These are phyloP conservation scores for Hyaloscypha variabilis DNA, from an alignment of 495 filamentous ascomycete genomes.

Conservation along the genomic window DNA sequence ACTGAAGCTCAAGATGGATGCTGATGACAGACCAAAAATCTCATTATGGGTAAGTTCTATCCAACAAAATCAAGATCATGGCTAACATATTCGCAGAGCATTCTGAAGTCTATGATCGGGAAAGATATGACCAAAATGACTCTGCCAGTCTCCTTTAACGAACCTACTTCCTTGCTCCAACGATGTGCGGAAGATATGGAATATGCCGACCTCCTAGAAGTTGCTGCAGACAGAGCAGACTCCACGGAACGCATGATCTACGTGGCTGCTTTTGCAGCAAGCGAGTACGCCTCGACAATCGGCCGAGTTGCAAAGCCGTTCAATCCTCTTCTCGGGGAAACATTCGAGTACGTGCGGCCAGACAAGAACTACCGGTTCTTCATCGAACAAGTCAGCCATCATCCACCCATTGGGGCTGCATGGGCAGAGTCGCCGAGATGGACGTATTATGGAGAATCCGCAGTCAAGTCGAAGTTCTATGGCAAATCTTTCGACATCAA, in stretches of 20 bases:
- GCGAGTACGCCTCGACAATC: constrained; percentile 95
- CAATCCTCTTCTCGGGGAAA: constrained; percentile 94
- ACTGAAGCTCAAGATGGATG: constrained; percentile 81
- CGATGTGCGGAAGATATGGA: constrained; percentile 97
- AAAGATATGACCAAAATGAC: constrained; percentile 99
- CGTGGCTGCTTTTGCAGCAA: constrained; percentile 91
- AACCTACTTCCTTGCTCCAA: constrained; percentile 95
- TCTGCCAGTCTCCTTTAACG: constrained; percentile 96
- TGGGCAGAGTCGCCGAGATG: constrained; percentile 92
- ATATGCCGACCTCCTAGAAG: constrained; percentile 90
- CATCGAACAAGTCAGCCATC: constrained; percentile 97
- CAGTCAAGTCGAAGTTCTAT: constrained; percentile 97
- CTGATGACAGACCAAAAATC: constrained; percentile 90
- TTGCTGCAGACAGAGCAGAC: constrained; percentile 82
- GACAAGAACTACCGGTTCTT: constrained; percentile 98
- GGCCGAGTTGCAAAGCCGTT: constrained; percentile 97
- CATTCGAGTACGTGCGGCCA: constrained; percentile 92
- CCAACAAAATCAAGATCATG: neutral
- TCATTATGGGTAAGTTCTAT: constrained; percentile 81
- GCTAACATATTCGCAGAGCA: constrained; percentile 61
- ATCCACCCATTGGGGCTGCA: constrained; percentile 92
- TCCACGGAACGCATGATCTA: constrained; percentile 95
- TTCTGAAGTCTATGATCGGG: constrained; percentile 98
- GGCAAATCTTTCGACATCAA: constrained; percentile 98
- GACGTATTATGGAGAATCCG: constrained; percentile 97